Conservation (phyloP, 345 rosid genomes). For the Camelina hispida region DNA sequence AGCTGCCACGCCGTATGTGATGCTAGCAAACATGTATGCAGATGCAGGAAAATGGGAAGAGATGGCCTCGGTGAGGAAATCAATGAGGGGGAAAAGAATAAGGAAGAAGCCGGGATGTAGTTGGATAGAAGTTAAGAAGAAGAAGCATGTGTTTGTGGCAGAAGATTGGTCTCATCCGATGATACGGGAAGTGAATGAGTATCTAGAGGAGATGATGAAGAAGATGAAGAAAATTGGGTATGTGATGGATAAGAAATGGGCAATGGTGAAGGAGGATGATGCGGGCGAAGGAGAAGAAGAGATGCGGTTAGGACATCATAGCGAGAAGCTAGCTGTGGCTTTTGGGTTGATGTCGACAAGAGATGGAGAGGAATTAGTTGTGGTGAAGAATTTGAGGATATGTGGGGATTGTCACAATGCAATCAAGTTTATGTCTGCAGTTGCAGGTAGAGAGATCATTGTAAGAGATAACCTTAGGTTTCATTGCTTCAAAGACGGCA, state of each 20-base stretch:
- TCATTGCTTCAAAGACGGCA: conserved; percentile 76
- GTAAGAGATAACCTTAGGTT: conserved; percentile 76
- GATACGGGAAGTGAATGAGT: conserved; percentile 62
- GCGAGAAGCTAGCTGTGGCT: conserved; percentile 93
- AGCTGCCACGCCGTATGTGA: conserved; percentile 81
- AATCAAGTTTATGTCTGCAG: conserved; percentile 67
- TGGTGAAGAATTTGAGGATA: conserved; percentile 80
- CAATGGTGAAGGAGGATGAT: conserved; percentile 67
- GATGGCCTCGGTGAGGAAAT: conserved; percentile 62
- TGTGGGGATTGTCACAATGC: conserved; percentile 95
- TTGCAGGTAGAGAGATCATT: conserved; percentile 68
- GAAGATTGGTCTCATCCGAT: conserved; percentile 86
- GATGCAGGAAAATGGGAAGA: conserved; percentile 77
- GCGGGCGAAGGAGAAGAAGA: conserved; percentile 62
- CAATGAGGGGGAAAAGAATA: conserved; percentile 76
- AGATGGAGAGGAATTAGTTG: conserved; percentile 67
- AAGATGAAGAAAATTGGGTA: conserved; percentile 77
- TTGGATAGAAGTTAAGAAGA: conserved; percentile 80
- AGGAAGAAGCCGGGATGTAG: conserved; percentile 92
- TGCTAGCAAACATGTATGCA: conserved; percentile 81
- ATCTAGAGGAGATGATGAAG: conserved; percentile 64
- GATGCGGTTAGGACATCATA: conserved; percentile 67
- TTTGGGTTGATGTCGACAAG: conserved; percentile 75
- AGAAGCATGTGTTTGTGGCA: conserved; percentile 74
- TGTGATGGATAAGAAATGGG: conserved; percentile 76